phyloP scores from a whole-genome alignment of 306 rosid genomes.

The Lupinus albus region DNA sequence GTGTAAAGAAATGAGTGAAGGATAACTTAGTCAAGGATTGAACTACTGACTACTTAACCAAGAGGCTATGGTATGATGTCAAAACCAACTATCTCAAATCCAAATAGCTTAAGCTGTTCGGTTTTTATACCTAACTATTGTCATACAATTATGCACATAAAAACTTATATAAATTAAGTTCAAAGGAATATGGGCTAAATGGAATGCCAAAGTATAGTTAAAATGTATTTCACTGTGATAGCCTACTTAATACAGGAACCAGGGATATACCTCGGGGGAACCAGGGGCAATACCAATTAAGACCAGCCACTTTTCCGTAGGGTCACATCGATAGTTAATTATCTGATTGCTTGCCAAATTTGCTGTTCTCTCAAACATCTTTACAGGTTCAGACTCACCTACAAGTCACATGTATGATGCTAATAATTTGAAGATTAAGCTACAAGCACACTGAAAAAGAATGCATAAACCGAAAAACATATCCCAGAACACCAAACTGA shows the following conservation, averaged over 20 bases:
- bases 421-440: conserved; percentile 33
- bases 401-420: conserved; percentile 41
- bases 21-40: conserved; percentile 5
- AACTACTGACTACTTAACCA: conserved; percentile 4
- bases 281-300: conserved; percentile 99
- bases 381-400: conserved; percentile 96
- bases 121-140: conserved; percentile 13
- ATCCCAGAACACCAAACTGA: conserved; percentile 27
- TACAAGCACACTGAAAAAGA: conserved; percentile 31
- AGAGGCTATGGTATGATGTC: conserved; percentile 12
- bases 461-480: conserved; percentile 18
- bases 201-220: not conserved
- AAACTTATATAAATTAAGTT: conserved; percentile 8
- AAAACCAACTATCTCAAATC: conserved; percentile 22
- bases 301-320: conserved; percentile 98
- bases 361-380: conserved; percentile 94
- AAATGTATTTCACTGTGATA: conserved; percentile 25
- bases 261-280: conserved; percentile 80
- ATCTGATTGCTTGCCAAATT: conserved; percentile 94
- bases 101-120: conserved; percentile 18
- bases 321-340: conserved; percentile 96
- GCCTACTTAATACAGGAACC: conserved; percentile 28
- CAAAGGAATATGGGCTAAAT: conserved; percentile 5
- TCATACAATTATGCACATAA: conserved; percentile 7
- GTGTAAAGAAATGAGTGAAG: conserved; percentile 32